These are phyloP conservation scores for Pichia rugopelliculosa DNA, from an alignment of 805 yeast species.

Conservation along the genomic window DNA sequence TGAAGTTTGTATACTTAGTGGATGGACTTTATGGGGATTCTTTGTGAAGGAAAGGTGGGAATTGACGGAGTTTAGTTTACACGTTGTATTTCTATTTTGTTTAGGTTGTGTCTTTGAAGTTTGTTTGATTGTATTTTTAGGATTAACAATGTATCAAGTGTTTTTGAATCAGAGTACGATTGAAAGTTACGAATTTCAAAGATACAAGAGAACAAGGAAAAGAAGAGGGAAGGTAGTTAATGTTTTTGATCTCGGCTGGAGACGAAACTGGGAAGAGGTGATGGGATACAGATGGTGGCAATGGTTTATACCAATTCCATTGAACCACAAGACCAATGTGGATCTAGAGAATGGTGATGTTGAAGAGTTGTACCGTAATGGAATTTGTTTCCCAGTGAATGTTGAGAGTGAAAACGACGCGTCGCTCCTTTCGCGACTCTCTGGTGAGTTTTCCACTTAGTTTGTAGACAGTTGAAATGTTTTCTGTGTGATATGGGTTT, in stretches of 20 bases:
- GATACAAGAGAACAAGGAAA: constrained; percentile 31
- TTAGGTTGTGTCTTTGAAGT: constrained; percentile 45
- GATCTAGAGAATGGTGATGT: background rate
- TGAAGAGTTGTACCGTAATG: background rate
- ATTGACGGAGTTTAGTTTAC: constrained; percentile 42
- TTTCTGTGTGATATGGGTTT: background rate
- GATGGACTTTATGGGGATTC: constrained; percentile 40
- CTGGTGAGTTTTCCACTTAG: background rate
- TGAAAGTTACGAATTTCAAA: constrained; percentile 56
- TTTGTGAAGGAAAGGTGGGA: constrained; percentile 26
- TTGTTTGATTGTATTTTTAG: constrained; percentile 50
- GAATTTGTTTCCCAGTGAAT: constrained; percentile 5
- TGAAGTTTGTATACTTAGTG: constrained; percentile 34
- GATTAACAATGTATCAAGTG: constrained; percentile 53
- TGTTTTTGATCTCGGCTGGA: constrained; percentile 66
- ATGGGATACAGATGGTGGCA: constrained; percentile 64
- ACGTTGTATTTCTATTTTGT: constrained; percentile 53
- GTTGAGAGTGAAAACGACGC: background rate
- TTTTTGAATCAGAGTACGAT: constrained; percentile 69
- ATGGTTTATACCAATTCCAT: constrained; percentile 60
- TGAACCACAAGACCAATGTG: background rate
- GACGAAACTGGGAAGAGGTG: constrained; percentile 54
- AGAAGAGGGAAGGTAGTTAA: constrained; percentile 42
- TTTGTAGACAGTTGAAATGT: no score
- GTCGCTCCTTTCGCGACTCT: background rate